Evolutionary conservation across 2,329 filamentous ascomycete species (phyloP).

Genomic region (Colletotrichum acutatum): DNA sequence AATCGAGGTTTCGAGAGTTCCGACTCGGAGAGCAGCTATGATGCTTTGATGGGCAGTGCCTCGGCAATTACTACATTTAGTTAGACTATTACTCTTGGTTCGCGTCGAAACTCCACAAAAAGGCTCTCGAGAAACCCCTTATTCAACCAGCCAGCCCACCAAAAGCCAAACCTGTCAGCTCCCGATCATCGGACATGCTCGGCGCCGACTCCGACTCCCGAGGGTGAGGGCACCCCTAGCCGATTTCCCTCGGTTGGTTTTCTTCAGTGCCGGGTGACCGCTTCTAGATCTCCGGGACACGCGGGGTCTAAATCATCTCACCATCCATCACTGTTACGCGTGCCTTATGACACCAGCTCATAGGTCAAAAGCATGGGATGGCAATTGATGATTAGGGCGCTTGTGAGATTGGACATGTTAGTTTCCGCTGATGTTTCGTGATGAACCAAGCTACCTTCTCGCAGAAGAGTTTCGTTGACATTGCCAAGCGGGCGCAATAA

Average conservation of each 20-base stretch:
- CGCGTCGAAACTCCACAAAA: conserved; percentile 11
- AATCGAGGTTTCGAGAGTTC: conserved; percentile 20
- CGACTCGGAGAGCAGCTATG: conserved; percentile 22
- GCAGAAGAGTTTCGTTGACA: not conserved
- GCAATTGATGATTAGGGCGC: not conserved
- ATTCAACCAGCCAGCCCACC: not conserved
- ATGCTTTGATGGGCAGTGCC: conserved; percentile 21
- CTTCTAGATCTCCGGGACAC: not conserved
- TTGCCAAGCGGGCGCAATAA: not conserved
- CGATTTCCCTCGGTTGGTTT: not conserved
- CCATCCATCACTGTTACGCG: not conserved
- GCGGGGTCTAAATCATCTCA: not conserved
- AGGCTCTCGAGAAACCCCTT: not conserved
- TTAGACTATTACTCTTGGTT: conserved; percentile 9
- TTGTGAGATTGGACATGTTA: not conserved
- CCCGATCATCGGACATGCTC: conserved; percentile 31
- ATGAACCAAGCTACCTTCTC: not conserved
- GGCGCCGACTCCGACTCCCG: conserved; percentile 5
- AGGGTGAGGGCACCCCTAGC: not conserved
- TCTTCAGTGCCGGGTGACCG: not conserved
- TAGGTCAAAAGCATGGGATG: not conserved
- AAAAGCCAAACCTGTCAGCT: not conserved
- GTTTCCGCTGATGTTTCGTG: not conserved
- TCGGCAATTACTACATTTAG: conserved; percentile 26
- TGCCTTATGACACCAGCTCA: not conserved